Percentiles rank a stretch among this genome's conserved stretches.
Evolutionary conservation across 2,329 filamentous ascomycete species (phyloP).

Genomic region (Neopestalotiopsis rosae): DNA sequence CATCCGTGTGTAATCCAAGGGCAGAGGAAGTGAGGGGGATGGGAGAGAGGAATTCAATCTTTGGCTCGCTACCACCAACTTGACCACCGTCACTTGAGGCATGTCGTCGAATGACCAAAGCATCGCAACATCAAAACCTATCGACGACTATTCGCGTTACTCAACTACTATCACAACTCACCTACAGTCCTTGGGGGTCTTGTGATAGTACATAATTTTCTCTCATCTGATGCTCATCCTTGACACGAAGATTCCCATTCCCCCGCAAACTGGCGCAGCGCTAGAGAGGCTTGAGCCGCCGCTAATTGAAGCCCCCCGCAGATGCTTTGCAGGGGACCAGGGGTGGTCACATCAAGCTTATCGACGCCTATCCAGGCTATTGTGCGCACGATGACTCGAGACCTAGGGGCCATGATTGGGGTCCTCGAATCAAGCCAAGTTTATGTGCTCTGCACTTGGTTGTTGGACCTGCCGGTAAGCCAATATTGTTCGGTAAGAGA

Average conservation of each 20-base stretch:
- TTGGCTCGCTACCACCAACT: neutral
- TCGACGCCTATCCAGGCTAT: neutral
- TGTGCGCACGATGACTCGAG: neutral
- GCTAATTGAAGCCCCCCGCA: conserved; percentile 7
- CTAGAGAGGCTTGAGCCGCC: conserved; percentile 7
- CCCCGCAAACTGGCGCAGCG: conserved; percentile 11
- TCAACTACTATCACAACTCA: conserved; percentile 1
- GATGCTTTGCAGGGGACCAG: neutral
- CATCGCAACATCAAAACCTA: neutral
- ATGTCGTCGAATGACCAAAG: neutral
- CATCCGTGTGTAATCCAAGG: neutral
- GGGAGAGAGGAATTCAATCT: neutral
- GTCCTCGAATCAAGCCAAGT: neutral
- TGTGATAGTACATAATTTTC: neutral
- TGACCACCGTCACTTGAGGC: neutral
- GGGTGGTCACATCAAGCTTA: conserved; percentile 6
- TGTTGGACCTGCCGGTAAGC: neutral
- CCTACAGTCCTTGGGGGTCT: neutral
- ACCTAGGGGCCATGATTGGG: neutral
- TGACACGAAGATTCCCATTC: neutral
- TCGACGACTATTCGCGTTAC: neutral
- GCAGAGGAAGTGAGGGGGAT: neutral
- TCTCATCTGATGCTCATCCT: conserved; percentile 7
- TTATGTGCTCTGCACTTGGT: neutral
- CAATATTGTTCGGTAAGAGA: conserved; percentile 2